Evolutionary conservation across 768 basidiomycete genomes (phyloP), one percentile per base, ranked within the genome.

Genomic region (Russula compacta): DNA sequence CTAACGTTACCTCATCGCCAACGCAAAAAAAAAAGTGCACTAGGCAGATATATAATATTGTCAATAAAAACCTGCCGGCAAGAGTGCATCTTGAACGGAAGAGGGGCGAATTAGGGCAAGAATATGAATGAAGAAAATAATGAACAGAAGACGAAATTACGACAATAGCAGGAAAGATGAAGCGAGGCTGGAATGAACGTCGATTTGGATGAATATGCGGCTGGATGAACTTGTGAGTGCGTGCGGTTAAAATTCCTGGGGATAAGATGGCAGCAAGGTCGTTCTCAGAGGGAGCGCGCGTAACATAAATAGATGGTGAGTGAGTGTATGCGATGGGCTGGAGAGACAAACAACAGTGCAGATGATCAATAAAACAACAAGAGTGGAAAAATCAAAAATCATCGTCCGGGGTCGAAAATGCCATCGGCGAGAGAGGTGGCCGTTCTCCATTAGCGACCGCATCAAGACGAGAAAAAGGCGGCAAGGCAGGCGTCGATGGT

Each of bases 391-490:
- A 67, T 66, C 67, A 71, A 64, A 68, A 69, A 29, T 64, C 69
- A 47, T 73, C 69, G 52, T 75, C 82, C 73, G 79, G 75, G 71
- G 78, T 71, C 68, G 73, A 80, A 66, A 89, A 85, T 40, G 86
- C 81, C 84, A 89, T 87, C 17, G 86, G 86, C 43, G 86, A 87
- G 47, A 85, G 72, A n/a, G 86, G 83, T 44, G 84, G 79, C 62
- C 77, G 83, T 70, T 87, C 87, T 58, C 86, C 83, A 62, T 86
- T 89, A 55, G 90, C 91, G 56, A 91, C 84, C 48, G 90, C 92
- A 67, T 89, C 89, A 59, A 93, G 77, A 59, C 89, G 82, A 35
- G 89, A 84, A 68, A 89, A 92, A 10, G 90, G 87, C 46, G 88
- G 88, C 48, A 90, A 76, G 40, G 83, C 69, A 58, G 79, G 80